Evolutionary conservation across 306 rosid genomes (phyloP).

Genomic region (Vigna trinervia): DNA sequence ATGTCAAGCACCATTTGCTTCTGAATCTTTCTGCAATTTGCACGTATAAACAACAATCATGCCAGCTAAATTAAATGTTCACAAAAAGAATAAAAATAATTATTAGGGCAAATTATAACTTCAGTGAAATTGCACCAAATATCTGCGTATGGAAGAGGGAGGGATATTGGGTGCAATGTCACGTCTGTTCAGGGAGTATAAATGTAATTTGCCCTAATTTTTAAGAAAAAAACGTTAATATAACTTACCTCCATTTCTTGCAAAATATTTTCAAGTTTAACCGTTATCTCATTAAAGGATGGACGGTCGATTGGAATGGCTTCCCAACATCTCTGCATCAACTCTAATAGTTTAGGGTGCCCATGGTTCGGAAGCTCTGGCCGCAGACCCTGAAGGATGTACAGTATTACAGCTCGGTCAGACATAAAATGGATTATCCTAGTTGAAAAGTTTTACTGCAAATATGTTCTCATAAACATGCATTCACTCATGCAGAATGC

Average conservation of each 20-base stretch:
- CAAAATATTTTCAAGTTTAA: constrained; percentile 74
- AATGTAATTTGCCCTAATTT: not conserved
- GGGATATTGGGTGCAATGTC: not conserved
- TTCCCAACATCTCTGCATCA: constrained; percentile 98
- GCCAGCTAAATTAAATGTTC: constrained; percentile 4
- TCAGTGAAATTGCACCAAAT: not conserved
- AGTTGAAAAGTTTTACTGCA: constrained; percentile 34
- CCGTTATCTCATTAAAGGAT: constrained; percentile 69
- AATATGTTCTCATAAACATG: constrained; percentile 19
- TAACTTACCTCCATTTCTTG: constrained; percentile 65
- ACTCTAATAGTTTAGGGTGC: constrained; percentile 74
- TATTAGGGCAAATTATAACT: constrained; percentile 6
- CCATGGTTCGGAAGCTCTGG: constrained; percentile 85
- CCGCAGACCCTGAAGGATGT: constrained; percentile 76
- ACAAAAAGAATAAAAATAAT: constrained; percentile 1
- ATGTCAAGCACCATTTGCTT: constrained; percentile 56
- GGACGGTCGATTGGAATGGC: constrained; percentile 79
- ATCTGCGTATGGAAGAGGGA: not conserved
- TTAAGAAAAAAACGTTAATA: not conserved
- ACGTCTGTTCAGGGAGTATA: not conserved
- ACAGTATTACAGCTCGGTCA: constrained; percentile 34
- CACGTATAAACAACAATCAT: constrained; percentile 35
- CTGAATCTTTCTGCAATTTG: constrained; percentile 65
- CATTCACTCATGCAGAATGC: constrained; percentile 1
- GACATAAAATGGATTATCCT: constrained; percentile 10